Evolutionary conservation across 192 early-diverging fungal genomes (phyloP).

Genomic region (Entophlyctis luteolus): DNA sequence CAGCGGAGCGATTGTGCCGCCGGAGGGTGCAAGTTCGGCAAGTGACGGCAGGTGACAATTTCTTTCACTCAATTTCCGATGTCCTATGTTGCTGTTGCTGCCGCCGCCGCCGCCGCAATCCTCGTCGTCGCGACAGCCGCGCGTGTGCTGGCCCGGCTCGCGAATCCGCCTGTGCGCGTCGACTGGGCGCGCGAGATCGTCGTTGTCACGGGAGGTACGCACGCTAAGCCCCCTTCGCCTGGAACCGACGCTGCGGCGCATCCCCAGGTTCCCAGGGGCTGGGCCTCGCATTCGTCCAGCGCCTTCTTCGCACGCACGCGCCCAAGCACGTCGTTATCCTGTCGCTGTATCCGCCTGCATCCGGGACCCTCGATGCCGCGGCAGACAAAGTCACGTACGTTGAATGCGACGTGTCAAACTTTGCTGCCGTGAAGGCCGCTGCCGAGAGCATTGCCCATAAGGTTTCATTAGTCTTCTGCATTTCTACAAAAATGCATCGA

Average conservation of each 20-base stretch:
- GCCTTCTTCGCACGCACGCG: conserved; percentile 30
- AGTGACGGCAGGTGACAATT: no score
- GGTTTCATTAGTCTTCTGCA: conserved; percentile 2
- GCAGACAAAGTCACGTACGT: conserved; percentile 34
- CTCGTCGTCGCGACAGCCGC: background rate
- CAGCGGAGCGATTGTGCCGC: no score
- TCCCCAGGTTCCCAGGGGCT: conserved; percentile 49
- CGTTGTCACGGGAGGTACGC: conserved; percentile 62
- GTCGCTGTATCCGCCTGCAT: conserved; percentile 31
- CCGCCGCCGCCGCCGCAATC: no score
- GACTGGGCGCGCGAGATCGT: conserved; percentile 61
- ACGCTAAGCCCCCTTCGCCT: background rate
- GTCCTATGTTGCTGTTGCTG: no score
- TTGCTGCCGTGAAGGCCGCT: conserved; percentile 40
- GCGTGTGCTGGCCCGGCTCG: background rate
- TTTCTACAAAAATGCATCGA: background rate
- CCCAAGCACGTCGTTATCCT: conserved; percentile 53
- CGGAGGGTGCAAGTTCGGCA: no score
- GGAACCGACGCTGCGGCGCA: background rate
- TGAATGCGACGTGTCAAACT: conserved; percentile 62
- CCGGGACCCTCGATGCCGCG: conserved; percentile 28
- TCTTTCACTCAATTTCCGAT: no score
- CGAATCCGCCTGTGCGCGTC: conserved; percentile 6
- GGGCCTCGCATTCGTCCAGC: conserved; percentile 47
- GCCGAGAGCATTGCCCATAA: conserved; percentile 46